These are phyloP conservation scores for Tephrocybe sp. DNA, from an alignment of 768 basidiomycete species.

Conservation along the genomic window DNA sequence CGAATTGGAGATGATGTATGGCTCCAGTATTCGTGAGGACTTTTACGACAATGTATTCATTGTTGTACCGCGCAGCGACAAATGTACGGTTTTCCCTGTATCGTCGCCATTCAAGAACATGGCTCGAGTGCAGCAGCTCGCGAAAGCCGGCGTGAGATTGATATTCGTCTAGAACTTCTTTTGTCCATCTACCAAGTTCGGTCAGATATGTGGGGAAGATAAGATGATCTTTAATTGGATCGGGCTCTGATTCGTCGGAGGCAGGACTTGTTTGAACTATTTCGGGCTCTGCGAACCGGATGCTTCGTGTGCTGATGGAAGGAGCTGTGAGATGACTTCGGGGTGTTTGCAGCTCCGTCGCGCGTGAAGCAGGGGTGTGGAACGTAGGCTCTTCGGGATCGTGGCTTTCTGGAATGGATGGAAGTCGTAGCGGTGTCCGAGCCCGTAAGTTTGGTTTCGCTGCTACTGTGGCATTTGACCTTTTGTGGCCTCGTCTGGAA, in stretches of 20 bases:
- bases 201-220: not conserved
- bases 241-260: not conserved
- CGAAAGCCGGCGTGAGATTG: not conserved
- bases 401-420: too few species aligned
- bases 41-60: conserved; percentile 5
- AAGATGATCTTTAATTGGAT: not conserved
- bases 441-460: too few species aligned
- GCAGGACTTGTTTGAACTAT: not conserved
- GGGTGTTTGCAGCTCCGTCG: too few species aligned
- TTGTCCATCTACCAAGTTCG: not conserved
- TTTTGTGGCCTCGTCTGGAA: too few species aligned
- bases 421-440: too few species aligned
- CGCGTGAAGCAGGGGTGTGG: too few species aligned
- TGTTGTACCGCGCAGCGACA: not conserved
- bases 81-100: not conserved
- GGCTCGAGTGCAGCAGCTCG: not conserved
- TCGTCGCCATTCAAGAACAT: conserved; percentile 6
- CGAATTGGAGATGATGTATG: not conserved
- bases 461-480: too few species aligned
- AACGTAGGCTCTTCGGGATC: too few species aligned
- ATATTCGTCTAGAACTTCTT: not conserved
- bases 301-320: not conserved
- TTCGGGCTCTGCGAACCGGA: not conserved
- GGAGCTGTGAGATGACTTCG: not conserved
- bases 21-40: not conserved